Evolutionary conservation across 1,284 basidiomycete genomes (phyloP), one percentile per base, ranked within the genome.

Genomic region (Ganoderma sinense): DNA sequence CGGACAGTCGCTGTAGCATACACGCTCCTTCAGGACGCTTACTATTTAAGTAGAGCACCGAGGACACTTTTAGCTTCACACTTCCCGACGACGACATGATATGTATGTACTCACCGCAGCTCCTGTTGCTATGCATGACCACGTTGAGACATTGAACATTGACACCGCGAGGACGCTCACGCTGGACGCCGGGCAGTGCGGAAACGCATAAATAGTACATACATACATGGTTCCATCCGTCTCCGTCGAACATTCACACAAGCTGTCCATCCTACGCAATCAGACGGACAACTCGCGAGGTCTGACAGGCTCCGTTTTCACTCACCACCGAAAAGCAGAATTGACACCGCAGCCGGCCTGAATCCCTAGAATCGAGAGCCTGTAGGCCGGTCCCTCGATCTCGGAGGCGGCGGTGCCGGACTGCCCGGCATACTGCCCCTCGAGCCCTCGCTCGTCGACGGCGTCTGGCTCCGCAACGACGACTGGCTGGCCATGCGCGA

Each of bases 361-460:
- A 60, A 45, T 13, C 79, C 78, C 62, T 82, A 79, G 18, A 45
- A 23, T 8, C 8, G 23, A 48, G 45, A 48, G 23, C 60, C 81
- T 64, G 65, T 71, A 73, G 80, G 79, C 20, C 91, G 82, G 77
- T 91, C 89, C 48, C 83, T 82, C 66, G 91, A 92, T 62, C 91
- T 87, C 2, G 91, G 90, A 5, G 87, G 90, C 6, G 87, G 85
- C 33, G 81, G 80, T 18, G 83, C 84, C 13, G 83, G 82, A 66
- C 78, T 81, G 26, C 69, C 71, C 7, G 80, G 73, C n/a, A 79
- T 75, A 1, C 78, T 72, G 20, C 85, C 78, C 64, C 80, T 78
- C 0, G 82, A 80, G 66, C 84, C 55, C 39, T 70, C 75, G 66
- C 76, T 70, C 66, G 58, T 73, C 20, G 75, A 68, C 51, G 71